Conservation (phyloP, 192 early-diverging fungal genomes). For the Gryganskiella cystojenkinii region DNA sequence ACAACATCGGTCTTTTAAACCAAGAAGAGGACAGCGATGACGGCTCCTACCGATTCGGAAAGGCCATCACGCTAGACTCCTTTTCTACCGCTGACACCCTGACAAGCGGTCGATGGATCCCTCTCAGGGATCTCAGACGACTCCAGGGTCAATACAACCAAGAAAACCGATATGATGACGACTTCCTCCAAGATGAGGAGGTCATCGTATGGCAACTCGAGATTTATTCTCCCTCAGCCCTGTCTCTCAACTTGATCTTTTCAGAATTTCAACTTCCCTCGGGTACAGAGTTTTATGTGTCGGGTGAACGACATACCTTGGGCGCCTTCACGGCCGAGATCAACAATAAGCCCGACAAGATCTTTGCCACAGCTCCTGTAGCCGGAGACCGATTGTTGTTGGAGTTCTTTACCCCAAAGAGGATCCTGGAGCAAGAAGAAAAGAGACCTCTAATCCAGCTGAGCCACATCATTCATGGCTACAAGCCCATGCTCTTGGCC, state of each 20-base stretch:
- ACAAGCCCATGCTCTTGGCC: constrained; percentile 42
- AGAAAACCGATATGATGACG: background rate
- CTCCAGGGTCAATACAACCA: background rate
- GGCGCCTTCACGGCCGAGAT: constrained; percentile 52
- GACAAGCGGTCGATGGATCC: constrained; percentile 36
- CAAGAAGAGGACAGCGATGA: constrained; percentile 20
- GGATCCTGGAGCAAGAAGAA: constrained; percentile 3
- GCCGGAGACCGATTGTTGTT: constrained; percentile 47
- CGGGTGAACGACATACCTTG: constrained; percentile 34
- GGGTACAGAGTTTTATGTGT: constrained; percentile 52
- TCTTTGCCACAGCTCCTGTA: constrained; percentile 56
- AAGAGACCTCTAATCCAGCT: constrained; percentile 38
- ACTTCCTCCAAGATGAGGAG: constrained; percentile 27
- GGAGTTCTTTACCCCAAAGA: constrained; percentile 35
- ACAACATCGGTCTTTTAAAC: constrained; percentile 31
- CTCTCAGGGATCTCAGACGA: constrained; percentile 3
- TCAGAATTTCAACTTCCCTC: constrained; percentile 53
- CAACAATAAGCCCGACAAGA: constrained; percentile 52
- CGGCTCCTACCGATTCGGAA: constrained; percentile 53
- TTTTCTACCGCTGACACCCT: constrained; percentile 16
- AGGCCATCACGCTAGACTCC: constrained; percentile 47
- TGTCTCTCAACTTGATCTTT: constrained; percentile 58
- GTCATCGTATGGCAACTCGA: constrained; percentile 53
- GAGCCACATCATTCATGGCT: constrained; percentile 54
- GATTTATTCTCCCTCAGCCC: constrained; percentile 45